Base-by-base conservation (phyloP, 2,329 filamentous ascomycete genomes). In the Myriosclerotinia scirpicola region DNA sequence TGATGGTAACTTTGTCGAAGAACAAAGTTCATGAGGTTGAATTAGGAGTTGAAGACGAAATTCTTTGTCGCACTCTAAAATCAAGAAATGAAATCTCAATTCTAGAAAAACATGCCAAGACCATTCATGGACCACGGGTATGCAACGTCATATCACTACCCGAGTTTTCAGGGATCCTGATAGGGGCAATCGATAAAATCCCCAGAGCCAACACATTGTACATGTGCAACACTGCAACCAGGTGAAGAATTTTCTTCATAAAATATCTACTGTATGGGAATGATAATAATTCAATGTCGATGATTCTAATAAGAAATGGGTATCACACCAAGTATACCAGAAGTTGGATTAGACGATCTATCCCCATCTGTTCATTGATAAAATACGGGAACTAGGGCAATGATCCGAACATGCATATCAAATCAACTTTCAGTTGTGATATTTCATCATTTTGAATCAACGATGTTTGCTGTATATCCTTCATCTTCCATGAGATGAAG, bases 71-170 rank as follows among this genome's bases (percentile, higher is more conserved):
- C 26, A 50, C 9, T 30, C 12, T 50, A 8, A 61, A 61, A 61
- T 61, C 44, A 61, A 50, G 58, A 61, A 61, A 38, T 63, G 30
- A 34, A 34, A 34, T 34, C 22, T 22, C 56, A 65, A 65, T 64
- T 55, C 67, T 54, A 50, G 44, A 67, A 65, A 66, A 67, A 70
- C 64, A 55, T 66, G 68, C 63, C 63, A 64, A 64, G 68, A 66
- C 66, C 30, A 34, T 6, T 6, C 30, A 34, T 34, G 30, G 30
- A 34, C 30, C 64, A 38, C 22, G 44, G 53, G 22, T 50, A 65
- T 50, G 44, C 44, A 50, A 61, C 58, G 58, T 61, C 58, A 61
- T 61, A 61, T 56, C 30, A 17, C 15, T 56, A 64, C 64, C 64
- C 64, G 54, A 65, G 61, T 48, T 17, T 59, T 65, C 53, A 59